Conservation (phyloP, 768 basidiomycete species). For the Lentinula aciculospora region DNA sequence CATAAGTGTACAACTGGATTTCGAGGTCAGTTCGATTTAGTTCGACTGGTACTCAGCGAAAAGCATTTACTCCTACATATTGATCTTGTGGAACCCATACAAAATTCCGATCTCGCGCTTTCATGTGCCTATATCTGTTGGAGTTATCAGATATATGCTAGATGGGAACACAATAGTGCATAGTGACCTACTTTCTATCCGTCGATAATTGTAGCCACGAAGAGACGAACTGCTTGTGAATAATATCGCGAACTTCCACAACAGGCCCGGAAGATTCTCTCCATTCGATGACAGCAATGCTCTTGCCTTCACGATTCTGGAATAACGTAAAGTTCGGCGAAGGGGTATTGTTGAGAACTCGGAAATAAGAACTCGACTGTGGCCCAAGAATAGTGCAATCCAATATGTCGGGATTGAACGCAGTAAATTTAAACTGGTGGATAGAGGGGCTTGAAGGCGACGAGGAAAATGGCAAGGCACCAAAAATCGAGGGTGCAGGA, state of each 20-base stretch:
- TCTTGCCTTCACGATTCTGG: constrained; percentile 29
- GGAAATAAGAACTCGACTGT: constrained; percentile 31
- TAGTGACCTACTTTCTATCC: constrained; percentile 26
- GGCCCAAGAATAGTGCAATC: constrained; percentile 41
- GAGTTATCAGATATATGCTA: not conserved
- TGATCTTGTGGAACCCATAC: constrained; percentile 16
- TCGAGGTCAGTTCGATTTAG: constrained; percentile 17
- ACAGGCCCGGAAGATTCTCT: constrained; percentile 12
- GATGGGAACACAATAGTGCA: not conserved
- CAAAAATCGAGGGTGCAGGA: constrained; percentile 32
- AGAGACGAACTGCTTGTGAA: constrained; percentile 25
- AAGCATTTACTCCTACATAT: constrained; percentile 18
- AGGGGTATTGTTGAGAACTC: constrained; percentile 29
- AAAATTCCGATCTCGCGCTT: not conserved
- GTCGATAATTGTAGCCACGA: constrained; percentile 35
- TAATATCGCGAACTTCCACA: constrained; percentile 31
- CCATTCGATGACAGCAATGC: constrained; percentile 38
- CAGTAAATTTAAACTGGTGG: constrained; percentile 32
- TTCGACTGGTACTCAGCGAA: not conserved
- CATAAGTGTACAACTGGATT: constrained; percentile 19
- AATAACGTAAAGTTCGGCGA: constrained; percentile 28
- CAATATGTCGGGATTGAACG: constrained; percentile 34
- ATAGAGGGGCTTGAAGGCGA: constrained; percentile 16
- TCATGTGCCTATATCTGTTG: constrained; percentile 2
- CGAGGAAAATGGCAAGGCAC: constrained; percentile 32